Percentiles rank a stretch among this genome's conserved stretches.
Conservation (phyloP, 192 early-diverging fungal species). For the Mortierella hygrophila region DNA sequence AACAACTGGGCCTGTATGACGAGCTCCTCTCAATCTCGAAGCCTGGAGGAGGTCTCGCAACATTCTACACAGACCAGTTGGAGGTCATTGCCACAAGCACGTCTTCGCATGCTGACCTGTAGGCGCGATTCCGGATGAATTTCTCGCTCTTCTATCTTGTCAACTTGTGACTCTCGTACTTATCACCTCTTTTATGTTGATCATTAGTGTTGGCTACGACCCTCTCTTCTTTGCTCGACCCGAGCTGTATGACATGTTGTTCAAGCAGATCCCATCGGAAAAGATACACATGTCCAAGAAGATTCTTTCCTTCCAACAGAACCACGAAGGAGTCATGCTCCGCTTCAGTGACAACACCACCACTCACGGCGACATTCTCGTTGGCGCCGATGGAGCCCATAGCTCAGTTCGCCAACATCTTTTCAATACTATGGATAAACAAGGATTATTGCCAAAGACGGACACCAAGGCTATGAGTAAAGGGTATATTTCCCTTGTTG, state of each 20-base stretch:
- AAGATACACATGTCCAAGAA: conserved; percentile 16
- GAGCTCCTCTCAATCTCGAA: neutral
- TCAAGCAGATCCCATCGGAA: neutral
- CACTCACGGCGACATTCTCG: conserved; percentile 17
- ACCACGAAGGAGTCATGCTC: neutral
- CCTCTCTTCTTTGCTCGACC: neutral
- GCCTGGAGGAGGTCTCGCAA: neutral
- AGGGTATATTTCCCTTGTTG: conserved; percentile 5
- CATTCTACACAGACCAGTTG: neutral
- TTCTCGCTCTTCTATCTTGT: no score
- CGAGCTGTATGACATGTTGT: neutral
- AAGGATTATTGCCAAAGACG: neutral
- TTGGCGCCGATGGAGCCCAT: conserved; percentile 26
- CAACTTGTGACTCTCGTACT: neutral
- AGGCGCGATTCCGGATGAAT: neutral
- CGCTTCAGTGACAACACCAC: neutral
- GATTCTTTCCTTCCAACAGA: neutral
- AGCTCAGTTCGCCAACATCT: conserved; percentile 7
- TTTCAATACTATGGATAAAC: conserved; percentile 6
- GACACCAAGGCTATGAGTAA: neutral
- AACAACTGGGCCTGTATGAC: neutral
- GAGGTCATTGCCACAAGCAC: neutral
- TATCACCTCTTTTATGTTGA: no score
- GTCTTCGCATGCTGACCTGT: neutral
- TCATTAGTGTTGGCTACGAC: neutral